A percentile compares a stretch with the other conserved stretches of the same genome.
Evolutionary conservation across 78 protist genomes (phyloP).

Genomic region (Dictyostelium brefeldianum): DNA sequence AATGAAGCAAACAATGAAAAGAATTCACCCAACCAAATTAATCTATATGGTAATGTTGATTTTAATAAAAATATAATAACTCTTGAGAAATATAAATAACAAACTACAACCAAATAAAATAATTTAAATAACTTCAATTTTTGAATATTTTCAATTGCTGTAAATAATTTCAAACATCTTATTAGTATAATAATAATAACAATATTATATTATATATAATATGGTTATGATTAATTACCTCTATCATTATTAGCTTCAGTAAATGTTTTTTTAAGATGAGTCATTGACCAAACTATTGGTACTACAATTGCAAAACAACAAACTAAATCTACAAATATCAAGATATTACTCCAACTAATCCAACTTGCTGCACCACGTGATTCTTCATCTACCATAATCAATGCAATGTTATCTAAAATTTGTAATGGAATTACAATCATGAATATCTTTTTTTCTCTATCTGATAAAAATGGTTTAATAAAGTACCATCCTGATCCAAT

Average conservation of each 20-base stretch:
- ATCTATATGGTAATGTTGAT: conserved; percentile 77
- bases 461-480: conserved; percentile 88
- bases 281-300: conserved; percentile 92
- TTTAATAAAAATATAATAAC: conserved; percentile 82
- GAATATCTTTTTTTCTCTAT: conserved; percentile 88
- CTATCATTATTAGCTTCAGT: conserved; percentile 79
- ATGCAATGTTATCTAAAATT: conserved; percentile 89
- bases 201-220: neutral
- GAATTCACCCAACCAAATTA: conserved; percentile 76
- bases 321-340: conserved; percentile 88
- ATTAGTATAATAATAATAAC: neutral
- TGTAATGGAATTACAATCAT: conserved; percentile 89
- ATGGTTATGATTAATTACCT: conserved; percentile 42
- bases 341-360: conserved; percentile 85
- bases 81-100: conserved; percentile 92
- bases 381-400: conserved; percentile 89
- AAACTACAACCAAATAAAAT: conserved; percentile 88
- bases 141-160: conserved; percentile 61
- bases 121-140: conserved; percentile 87
- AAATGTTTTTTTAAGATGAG: conserved; percentile 76
- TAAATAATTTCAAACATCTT: neutral
- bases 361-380: conserved; percentile 87
- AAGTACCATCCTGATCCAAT: conserved; percentile 94
- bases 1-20: conserved; percentile 79
- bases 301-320: conserved; percentile 91